phyloP scores from a whole-genome alignment of 495 filamentous ascomycete species.

The Clavariopsis aquatica region DNA sequence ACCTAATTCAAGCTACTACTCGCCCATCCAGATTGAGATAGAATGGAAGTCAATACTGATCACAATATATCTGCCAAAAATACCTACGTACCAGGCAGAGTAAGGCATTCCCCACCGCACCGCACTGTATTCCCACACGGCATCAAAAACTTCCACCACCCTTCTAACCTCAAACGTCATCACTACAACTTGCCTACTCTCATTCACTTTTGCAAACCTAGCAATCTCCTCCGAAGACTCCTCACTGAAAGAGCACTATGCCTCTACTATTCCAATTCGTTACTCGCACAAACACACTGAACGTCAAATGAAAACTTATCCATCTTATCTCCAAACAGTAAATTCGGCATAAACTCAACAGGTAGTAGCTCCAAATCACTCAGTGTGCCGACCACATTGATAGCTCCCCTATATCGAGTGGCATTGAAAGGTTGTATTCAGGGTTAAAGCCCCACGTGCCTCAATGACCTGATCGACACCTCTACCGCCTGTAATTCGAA shows the following conservation, averaged over 20 bases:
- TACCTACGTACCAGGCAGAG: too few relatives aligned
- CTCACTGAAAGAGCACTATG: constrained; percentile 1
- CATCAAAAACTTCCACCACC: constrained; percentile 13
- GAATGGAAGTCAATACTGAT: too few relatives aligned
- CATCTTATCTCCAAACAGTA: constrained; percentile 24
- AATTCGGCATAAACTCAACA: constrained; percentile 1
- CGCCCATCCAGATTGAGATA: too few relatives aligned
- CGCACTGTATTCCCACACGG: constrained; percentile 6
- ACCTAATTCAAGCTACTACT: too few relatives aligned
- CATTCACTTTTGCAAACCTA: constrained; percentile 6
- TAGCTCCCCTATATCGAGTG: constrained; percentile 2
- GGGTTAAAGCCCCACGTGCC: constrained; percentile 18
- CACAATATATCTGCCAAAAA: too few relatives aligned
- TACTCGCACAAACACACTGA: too few relatives aligned
- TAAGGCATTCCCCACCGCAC: too few relatives aligned
- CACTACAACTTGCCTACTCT: constrained; percentile 13
- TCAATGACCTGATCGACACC: constrained; percentile 36
- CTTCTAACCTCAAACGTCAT: constrained; percentile 18
- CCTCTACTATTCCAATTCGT: too few relatives aligned
- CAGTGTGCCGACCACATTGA: constrained; percentile 20
- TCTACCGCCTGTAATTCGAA: constrained; percentile 40
- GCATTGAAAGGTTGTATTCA: constrained; percentile 11
- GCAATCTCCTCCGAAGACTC: constrained; percentile 8
- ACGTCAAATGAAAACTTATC: too few relatives aligned
- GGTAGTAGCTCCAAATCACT: neutral